Base-by-base conservation (phyloP, 805 yeast genomes). In the Kazachstania taianensis region DNA sequence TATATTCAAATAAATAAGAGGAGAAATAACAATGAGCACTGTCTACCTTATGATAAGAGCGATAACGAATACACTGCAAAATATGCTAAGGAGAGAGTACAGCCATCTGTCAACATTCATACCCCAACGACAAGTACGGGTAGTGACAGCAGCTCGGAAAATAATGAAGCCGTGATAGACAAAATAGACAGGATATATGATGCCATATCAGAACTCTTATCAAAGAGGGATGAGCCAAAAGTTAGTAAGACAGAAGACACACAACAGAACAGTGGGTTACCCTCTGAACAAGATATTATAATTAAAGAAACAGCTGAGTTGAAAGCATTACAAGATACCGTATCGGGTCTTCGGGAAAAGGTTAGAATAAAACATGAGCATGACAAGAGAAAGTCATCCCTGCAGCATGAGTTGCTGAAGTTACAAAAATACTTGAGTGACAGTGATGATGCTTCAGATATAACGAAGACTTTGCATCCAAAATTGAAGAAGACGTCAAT, bases 281-380 rank as follows among this genome's bases (percentile, higher is more conserved):
- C 54, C 13, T 40, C 49, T 2, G 66, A 62, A 23, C 57, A 52
- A 33, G 65, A 60, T 26, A 54, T 60, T 30, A 43, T 61, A 33
- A 37, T 55, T 15, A 49, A 46, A 34, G 66, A 62, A 33, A 58
- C 61, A 15, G 42, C 45, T 16, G 67, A 62, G 34, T 45, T 63
- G 19, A 51, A 51, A 31, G 48, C 48, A 20, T 41, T 63, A 25
- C 59, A 62, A 33, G 49, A 48, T 7, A 57, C 59, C 34, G 57
- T 63, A n/a, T 50, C 48, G 18, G 43, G 50, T 3, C 45, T 59
- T 20, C 55, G 53, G 25, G 41, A 53, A n/a, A 57, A 52, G 32
- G 45, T 63, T 12, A 48, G 51, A 13, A 44, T 57, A 18, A 56
- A 59, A 39, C 56, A 58, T 27, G 63, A 60, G 28, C 59, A 61